These are phyloP conservation scores for Lathyrus tuberosus DNA, from an alignment of 306 rosid species.

Conservation along the genomic window DNA sequence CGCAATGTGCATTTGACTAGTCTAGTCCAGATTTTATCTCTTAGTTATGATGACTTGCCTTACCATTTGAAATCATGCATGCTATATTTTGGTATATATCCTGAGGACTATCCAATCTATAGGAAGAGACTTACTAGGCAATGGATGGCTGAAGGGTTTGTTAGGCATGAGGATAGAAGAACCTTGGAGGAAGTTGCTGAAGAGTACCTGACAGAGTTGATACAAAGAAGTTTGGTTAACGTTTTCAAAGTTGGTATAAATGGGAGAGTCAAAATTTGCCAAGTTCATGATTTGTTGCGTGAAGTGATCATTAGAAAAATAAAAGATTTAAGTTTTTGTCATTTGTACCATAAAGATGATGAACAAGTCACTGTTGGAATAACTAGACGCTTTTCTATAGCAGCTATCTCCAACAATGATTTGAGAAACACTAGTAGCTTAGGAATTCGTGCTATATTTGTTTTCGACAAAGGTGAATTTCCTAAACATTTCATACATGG, in stretches of 20 bases:
- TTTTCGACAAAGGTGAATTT: background rate
- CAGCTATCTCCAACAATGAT: background rate
- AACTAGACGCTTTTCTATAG: conserved; percentile 24
- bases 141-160: conserved; percentile 40
- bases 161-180: conserved; percentile 5
- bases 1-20: conserved; percentile 12
- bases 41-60: conserved; percentile 38
- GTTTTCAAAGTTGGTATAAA: background rate
- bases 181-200: conserved; percentile 23
- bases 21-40: conserved; percentile 18
- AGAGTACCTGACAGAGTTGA: background rate
- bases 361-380: background rate
- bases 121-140: conserved; percentile 1
- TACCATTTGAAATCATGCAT: conserved; percentile 30
- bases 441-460: background rate
- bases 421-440: background rate
- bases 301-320: conserved; percentile 26
- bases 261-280: conserved; percentile 1
- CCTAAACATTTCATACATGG: background rate
- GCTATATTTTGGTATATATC: conserved; percentile 41
- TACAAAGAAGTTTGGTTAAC: background rate
- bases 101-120: conserved; percentile 31
- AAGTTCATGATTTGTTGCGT: conserved; percentile 31
- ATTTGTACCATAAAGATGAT: conserved; percentile 8
- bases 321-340: conserved; percentile 19